Evolutionary conservation across 805 yeast species (phyloP).

Genomic region (Starmerella potacharoeniae): DNA sequence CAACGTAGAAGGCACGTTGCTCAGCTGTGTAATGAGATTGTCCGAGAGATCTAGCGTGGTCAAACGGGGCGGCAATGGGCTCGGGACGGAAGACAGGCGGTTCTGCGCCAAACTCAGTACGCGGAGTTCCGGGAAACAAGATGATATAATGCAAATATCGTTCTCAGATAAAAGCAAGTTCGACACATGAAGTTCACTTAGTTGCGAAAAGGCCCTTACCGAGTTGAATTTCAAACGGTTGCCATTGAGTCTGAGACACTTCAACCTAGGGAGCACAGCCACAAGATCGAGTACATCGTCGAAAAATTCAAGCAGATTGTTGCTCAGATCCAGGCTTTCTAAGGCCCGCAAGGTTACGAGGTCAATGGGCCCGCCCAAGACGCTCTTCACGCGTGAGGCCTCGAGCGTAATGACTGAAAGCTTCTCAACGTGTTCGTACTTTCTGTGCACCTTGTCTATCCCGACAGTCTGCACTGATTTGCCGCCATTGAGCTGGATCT

Average conservation of each 20-base stretch:
- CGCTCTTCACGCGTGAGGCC: constrained; percentile 27
- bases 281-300: constrained; percentile 33
- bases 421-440: constrained; percentile 38
- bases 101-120: constrained; percentile 29
- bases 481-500: constrained; percentile 39
- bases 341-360: constrained; percentile 3
- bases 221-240: constrained; percentile 24
- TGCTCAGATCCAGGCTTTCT: constrained; percentile 44
- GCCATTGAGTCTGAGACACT: constrained; percentile 38
- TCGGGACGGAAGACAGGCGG: constrained; percentile 29
- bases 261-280: constrained; percentile 28
- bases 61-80: constrained; percentile 13
- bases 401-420: constrained; percentile 44
- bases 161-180: constrained; percentile 13
- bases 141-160: background rate
- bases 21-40: constrained; percentile 27
- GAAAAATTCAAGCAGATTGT: constrained; percentile 42
- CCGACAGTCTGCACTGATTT: constrained; percentile 57
- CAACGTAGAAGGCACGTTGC: background rate
- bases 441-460: constrained; percentile 42
- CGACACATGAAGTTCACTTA: constrained; percentile 31
- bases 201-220: background rate
- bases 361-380: background rate
- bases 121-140: constrained; percentile 11
- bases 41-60: constrained; percentile 30